Conservation (phyloP, 1,139 yeast species). For the Yamadazyma jaroonii region DNA sequence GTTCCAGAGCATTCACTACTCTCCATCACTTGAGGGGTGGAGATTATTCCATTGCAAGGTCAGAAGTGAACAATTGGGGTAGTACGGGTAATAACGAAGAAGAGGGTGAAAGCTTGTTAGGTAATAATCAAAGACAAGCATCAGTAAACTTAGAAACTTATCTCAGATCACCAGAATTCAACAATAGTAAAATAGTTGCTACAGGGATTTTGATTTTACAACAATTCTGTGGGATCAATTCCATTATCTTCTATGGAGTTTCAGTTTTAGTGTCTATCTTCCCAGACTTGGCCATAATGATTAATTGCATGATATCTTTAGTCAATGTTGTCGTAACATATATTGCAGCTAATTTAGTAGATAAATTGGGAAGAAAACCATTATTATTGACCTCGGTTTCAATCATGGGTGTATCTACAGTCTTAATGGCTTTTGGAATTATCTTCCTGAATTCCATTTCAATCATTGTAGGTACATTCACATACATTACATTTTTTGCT, state of each 20-base stretch:
- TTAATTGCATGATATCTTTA: slow-evolving; percentile 72
- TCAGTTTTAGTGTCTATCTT: slow-evolving; percentile 66
- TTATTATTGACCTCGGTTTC: slow-evolving; percentile 57
- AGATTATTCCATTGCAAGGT: slow-evolving; percentile 31
- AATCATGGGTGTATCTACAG: slow-evolving; percentile 67
- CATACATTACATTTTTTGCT: slow-evolving; percentile 82
- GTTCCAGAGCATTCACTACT: slow-evolving; percentile 30
- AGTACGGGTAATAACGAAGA: slow-evolving; percentile 5
- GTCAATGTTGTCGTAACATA: slow-evolving; percentile 74
- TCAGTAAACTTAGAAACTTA: slow-evolving; percentile 40
- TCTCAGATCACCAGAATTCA: slow-evolving; percentile 48
- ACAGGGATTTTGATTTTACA: slow-evolving; percentile 80
- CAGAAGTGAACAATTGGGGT: slow-evolving; percentile 40
- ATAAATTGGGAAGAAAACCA: slow-evolving; percentile 72
- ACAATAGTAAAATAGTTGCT: slow-evolving; percentile 61
- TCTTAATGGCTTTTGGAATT: slow-evolving; percentile 67
- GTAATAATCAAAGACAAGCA: slow-evolving; percentile 7
- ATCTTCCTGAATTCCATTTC: slow-evolving; percentile 44
- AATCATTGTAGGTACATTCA: slow-evolving; percentile 64
- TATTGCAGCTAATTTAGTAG: slow-evolving; percentile 69
- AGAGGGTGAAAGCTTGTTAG: slow-evolving; percentile 18
- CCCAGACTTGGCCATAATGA: slow-evolving; percentile 65
- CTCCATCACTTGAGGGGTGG: slow-evolving; percentile 43
- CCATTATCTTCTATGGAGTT: slow-evolving; percentile 90
- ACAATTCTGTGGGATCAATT: slow-evolving; percentile 89